Percentiles rank a stretch among this genome's conserved stretches.
These are phyloP conservation scores for Anthoceros angustus DNA, from an alignment of 225 moss, liverwort and hornwort species.

Conservation along the genomic window DNA sequence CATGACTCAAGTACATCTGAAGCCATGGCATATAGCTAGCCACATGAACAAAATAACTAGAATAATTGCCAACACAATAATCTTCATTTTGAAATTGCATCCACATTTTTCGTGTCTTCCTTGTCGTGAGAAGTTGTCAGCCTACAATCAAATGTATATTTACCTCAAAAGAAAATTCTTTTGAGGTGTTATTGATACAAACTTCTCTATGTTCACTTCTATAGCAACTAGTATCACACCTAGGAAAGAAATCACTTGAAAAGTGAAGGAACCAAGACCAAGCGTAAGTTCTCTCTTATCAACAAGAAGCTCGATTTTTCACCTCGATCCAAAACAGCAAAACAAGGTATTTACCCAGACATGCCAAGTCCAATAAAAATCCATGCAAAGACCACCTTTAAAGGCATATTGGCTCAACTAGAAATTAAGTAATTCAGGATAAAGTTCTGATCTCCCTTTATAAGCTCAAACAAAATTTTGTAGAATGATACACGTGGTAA, in stretches of 20 bases:
- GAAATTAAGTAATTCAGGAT: too few species aligned
- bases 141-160: constrained; percentile 8
- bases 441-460: too few species aligned
- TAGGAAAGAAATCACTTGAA: too few species aligned
- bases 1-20: not conserved
- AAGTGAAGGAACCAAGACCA: constrained; percentile 1
- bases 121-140: constrained; percentile 13
- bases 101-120: constrained; percentile 13
- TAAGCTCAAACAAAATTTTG: too few species aligned
- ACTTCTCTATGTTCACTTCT: not conserved
- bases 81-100: constrained; percentile 17
- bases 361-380: too few species aligned
- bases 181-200: not conserved
- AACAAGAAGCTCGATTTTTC: constrained; percentile 41
- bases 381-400: too few species aligned
- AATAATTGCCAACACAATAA: constrained; percentile 21
- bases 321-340: constrained; percentile 17
- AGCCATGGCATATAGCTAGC: constrained; percentile 1
- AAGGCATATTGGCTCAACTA: too few species aligned
- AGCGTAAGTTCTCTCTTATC: constrained; percentile 19
- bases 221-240: not conserved
- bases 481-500: too few species aligned
- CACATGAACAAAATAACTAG: constrained; percentile 14
- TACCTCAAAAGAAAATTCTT: not conserved
- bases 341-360: too few species aligned